A percentile compares a stretch with the other conserved stretches of the same genome.
Conservation (phyloP, 2,329 filamentous ascomycete genomes). For the Pseudogymnoascus sp. region DNA sequence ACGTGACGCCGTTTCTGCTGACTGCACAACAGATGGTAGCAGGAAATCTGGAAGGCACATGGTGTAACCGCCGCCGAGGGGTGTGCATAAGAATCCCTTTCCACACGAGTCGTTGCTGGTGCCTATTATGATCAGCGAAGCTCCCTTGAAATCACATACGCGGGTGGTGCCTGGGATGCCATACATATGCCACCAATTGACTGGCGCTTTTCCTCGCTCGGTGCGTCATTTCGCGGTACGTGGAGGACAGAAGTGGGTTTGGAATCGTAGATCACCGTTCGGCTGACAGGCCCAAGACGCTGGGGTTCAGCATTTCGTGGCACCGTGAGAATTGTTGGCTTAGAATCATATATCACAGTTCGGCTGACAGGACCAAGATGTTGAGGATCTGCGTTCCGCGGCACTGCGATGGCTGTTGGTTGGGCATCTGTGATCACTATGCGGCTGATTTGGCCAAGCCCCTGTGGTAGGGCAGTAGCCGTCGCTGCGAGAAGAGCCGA, state of each 20-base stretch:
- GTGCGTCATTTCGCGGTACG: background rate
- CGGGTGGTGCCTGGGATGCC: background rate
- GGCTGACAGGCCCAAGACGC: background rate
- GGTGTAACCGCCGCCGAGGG: background rate
- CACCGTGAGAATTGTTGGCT: background rate
- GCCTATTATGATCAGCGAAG: background rate
- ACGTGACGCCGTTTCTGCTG: background rate
- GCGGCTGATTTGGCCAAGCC: background rate
- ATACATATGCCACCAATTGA: background rate
- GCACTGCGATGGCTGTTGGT: background rate
- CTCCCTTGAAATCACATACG: background rate
- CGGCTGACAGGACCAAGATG: background rate
- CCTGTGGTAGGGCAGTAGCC: background rate
- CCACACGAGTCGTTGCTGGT: background rate
- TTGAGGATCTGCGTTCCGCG: background rate
- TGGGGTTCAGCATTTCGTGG: background rate
- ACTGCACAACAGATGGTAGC: background rate
- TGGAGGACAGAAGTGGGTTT: background rate
- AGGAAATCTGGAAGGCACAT: background rate
- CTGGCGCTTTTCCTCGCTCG: background rate
- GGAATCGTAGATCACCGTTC: background rate
- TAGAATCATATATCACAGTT: background rate
- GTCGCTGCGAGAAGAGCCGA: background rate
- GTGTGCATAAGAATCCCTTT: background rate
- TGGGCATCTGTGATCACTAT: background rate